A percentile compares a stretch with the other conserved stretches of the same genome.
Evolutionary conservation across 768 basidiomycete genomes (phyloP).

Genomic region (Dentipellis fragilis): DNA sequence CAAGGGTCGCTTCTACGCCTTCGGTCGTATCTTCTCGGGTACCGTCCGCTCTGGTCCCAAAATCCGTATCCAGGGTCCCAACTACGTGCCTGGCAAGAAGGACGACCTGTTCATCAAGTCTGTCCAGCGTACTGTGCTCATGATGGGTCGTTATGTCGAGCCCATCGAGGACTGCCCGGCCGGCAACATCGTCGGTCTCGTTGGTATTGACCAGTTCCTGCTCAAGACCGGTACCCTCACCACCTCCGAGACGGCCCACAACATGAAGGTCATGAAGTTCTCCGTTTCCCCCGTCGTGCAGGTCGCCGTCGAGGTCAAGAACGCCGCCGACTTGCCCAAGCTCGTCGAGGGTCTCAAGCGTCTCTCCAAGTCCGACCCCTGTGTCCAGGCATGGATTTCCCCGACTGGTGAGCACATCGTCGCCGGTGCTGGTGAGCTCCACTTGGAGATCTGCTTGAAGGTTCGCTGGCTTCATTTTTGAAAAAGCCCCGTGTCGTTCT

Average conservation of each 20-base stretch:
- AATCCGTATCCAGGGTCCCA: conserved; percentile 98
- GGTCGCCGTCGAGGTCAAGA: conserved; percentile 99
- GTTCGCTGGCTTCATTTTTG: conserved; percentile 24
- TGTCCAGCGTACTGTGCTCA: conserved; percentile 96
- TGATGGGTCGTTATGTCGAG: conserved; percentile 99
- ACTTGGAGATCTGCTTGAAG: conserved; percentile 99
- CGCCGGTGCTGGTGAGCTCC: conserved; percentile 97
- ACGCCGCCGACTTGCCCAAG: conserved; percentile 97
- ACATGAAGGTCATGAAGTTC: conserved; percentile 99
- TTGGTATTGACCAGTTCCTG: conserved; percentile 99
- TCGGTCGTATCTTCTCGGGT: conserved; percentile 99
- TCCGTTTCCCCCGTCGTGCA: conserved; percentile 99
- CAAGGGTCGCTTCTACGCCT: conserved; percentile 99
- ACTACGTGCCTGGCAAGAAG: conserved; percentile 98
- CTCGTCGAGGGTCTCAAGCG: conserved; percentile 99
- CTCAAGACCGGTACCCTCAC: conserved; percentile 99
- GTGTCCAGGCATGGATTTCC: conserved; percentile 89
- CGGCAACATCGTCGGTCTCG: conserved; percentile 97
- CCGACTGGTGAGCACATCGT: conserved; percentile 98
- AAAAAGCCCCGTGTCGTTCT: background rate
- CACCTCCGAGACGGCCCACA: conserved; percentile 96
- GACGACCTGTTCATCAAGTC: conserved; percentile 97
- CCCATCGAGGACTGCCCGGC: conserved; percentile 99
- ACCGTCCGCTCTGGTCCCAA: conserved; percentile 96
- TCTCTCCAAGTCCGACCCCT: conserved; percentile 98